Evolutionary conservation across 192 early-diverging fungal species (phyloP).

Genomic region (Umbelopsis sp.): DNA sequence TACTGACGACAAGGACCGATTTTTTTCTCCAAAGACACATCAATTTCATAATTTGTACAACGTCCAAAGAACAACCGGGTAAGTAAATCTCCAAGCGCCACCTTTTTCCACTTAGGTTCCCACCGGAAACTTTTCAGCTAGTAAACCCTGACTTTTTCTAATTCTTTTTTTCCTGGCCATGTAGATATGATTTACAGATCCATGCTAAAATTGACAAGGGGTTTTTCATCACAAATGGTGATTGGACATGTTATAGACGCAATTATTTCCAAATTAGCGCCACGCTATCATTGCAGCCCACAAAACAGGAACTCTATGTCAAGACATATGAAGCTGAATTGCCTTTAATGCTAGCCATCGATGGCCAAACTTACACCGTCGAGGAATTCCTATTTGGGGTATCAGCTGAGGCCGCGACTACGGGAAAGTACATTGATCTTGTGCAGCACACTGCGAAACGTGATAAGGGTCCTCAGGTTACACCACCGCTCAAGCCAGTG

Average conservation of each 20-base stretch:
- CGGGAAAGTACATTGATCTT: constrained; percentile 75
- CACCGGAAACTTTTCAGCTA: constrained; percentile 7
- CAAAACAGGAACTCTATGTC: constrained; percentile 38
- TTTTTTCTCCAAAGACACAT: constrained; percentile 9
- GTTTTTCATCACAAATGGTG: constrained; percentile 79
- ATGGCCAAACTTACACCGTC: constrained; percentile 39
- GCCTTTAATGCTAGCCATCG: constrained; percentile 69
- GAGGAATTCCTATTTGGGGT: constrained; percentile 78
- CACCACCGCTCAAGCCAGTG: constrained; percentile 59
- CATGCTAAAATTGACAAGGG: constrained; percentile 82
- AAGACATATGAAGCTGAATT: constrained; percentile 44
- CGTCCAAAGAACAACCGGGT: constrained; percentile 9
- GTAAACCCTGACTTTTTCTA: constrained; percentile 3
- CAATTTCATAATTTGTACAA: constrained; percentile 16
- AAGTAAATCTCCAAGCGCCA: neutral
- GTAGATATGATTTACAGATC: constrained; percentile 59
- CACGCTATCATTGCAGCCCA: constrained; percentile 49
- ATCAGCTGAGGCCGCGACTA: constrained; percentile 66
- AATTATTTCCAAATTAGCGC: constrained; percentile 91
- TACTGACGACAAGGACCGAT: constrained; percentile 7
- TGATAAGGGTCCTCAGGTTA: constrained; percentile 90
- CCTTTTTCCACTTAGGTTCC: neutral
- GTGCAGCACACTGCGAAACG: constrained; percentile 91
- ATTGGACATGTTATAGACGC: constrained; percentile 93
- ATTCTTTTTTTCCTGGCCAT: neutral